These are phyloP conservation scores for Catharanthus roseus DNA, from an alignment of 257 asterid species.

Conservation along the genomic window DNA sequence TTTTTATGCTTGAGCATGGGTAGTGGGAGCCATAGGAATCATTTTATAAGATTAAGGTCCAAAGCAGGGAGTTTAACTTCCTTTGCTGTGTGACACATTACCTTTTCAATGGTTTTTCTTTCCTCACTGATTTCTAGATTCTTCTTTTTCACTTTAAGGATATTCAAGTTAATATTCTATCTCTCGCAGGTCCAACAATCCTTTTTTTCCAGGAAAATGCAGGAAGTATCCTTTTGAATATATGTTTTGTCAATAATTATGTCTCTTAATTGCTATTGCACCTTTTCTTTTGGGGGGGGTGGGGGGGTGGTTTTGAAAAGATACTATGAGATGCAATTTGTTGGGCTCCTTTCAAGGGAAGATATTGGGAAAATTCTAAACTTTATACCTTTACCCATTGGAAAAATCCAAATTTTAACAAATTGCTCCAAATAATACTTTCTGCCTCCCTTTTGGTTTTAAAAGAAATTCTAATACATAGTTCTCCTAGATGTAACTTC, in stretches of 20 bases:
- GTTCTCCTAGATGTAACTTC: neutral
- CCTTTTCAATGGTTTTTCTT: neutral
- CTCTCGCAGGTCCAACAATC: slow-evolving; percentile 85
- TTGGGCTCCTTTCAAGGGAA: too few relatives aligned
- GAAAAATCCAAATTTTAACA: too few relatives aligned
- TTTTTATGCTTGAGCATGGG: neutral
- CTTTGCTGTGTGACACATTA: neutral
- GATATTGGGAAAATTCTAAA: too few relatives aligned
- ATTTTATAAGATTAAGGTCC: neutral
- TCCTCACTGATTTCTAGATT: neutral
- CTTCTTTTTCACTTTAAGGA: neutral
- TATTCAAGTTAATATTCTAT: neutral
- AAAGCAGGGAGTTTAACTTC: neutral
- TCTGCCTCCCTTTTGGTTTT: too few relatives aligned
- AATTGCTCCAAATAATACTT: too few relatives aligned
- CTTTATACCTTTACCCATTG: too few relatives aligned
- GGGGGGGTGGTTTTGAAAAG: neutral
- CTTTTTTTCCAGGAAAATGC: slow-evolving; percentile 99
- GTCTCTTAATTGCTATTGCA: neutral
- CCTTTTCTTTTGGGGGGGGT: neutral
- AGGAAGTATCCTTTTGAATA: slow-evolving; percentile 80
- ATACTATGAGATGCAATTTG: neutral
- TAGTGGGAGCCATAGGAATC: neutral
- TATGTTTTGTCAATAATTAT: neutral
- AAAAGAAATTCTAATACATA: neutral